Conservation (phyloP, 495 filamentous ascomycete species). For the Neurospora sublineolata region DNA sequence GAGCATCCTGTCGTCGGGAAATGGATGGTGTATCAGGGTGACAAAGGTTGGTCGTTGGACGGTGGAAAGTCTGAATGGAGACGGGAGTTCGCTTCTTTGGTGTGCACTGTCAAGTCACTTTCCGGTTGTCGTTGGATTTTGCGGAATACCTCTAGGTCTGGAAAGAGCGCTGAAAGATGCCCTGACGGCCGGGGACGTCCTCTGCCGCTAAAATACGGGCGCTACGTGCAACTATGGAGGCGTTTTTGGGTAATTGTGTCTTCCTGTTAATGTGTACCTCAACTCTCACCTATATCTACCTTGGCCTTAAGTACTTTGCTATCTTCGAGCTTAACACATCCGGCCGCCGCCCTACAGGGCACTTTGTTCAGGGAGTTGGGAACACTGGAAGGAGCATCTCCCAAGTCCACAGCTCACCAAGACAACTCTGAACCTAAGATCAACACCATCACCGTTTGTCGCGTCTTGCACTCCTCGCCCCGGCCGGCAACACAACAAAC, state of each 20-base stretch:
- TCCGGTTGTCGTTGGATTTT: conserved; percentile 19
- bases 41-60: not conserved
- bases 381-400: not conserved
- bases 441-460: not conserved
- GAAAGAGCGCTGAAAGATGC: not conserved
- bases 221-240: not conserved
- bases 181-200: not conserved
- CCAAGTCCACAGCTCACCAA: not conserved
- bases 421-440: not conserved
- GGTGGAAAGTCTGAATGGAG: not conserved
- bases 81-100: not conserved
- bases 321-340: not conserved
- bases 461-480: not conserved
- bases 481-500: not conserved
- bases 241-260: not conserved
- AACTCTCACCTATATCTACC: not conserved
- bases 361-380: not conserved
- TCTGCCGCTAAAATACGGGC: not conserved
- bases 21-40: conserved; percentile 14
- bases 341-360: not conserved
- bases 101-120: conserved; percentile 10
- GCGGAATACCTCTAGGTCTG: conserved; percentile 6
- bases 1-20: conserved; percentile 20
- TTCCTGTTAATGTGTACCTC: not conserved
- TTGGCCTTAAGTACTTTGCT: not conserved